Evolutionary conservation across 2,329 filamentous ascomycete species (phyloP), one percentile per base, ranked within the genome.

Genomic region (Botrytis paeoniae): DNA sequence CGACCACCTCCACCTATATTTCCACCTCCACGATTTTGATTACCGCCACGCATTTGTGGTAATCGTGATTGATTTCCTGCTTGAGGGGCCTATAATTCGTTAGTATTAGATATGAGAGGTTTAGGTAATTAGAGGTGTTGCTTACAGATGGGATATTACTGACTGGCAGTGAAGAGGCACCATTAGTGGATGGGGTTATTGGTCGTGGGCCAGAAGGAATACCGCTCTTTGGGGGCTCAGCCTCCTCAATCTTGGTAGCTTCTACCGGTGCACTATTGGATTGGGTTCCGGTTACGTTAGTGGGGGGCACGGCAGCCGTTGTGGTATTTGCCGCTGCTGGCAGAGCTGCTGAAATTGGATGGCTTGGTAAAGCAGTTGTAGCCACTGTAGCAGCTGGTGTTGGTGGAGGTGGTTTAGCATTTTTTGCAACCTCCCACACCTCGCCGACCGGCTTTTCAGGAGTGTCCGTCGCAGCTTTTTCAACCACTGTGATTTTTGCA

Each of bases 341-440:
- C 54, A 74, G 43, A 43, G 39, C 43, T 37, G 32, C 35, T n/a
- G 48, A 25, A 18, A 37, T 48, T 4, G 70, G 35, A 20, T 72
- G 37, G 18, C 72, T 51, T 18, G 64, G 59, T 29, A 54, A 41
- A 57, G 74, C 45, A n/a, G 60, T 73, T n/a, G 74, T 60, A 45
- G 74, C 73, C n/a, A 60, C 71, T 16, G 74, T 64, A 41, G 75
- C 73, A 41, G 64, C 71, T n/a, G 77, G 66, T 61, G 75, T 70
- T 39, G 73, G 35, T 60, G 78, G 60, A n/a, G 76, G 73, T 41
- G 87, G 85, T 80, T 89, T 92, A 18, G 89, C 87, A 70, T 83
- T 85, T 82, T 95, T 95, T 0, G 92, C 94, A 71, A 93, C 84
- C 75, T 92, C 90, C 93, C 93, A 98, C 0, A 98, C 95, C 82